A percentile compares a stretch with the other conserved stretches of the same genome.
Evolutionary conservation across 768 basidiomycete species (phyloP).

Genomic region (Mycena olivaceomarginata): DNA sequence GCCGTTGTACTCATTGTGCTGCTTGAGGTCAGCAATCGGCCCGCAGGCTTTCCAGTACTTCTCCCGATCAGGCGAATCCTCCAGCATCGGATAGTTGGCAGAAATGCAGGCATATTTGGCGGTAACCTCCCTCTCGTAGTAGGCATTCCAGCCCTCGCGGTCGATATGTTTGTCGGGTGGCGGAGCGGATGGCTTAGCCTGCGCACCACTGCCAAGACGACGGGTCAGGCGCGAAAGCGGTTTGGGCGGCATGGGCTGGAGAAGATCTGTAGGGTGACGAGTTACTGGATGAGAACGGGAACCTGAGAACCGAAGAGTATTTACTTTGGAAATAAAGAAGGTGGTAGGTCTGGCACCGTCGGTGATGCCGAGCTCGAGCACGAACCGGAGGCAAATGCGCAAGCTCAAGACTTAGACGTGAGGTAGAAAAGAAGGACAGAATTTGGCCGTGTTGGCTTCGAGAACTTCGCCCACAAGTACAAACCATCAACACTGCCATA

Average conservation of each 20-base stretch:
- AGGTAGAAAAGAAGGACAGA: conserved; percentile 5
- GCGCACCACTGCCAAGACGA: background rate
- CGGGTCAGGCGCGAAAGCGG: background rate
- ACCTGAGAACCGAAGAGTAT: no score
- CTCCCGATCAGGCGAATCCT: conserved; percentile 2
- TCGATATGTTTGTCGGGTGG: conserved; percentile 13
- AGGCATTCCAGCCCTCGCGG: conserved; percentile 12
- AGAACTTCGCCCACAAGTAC: conserved; percentile 17
- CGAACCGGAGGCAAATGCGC: background rate
- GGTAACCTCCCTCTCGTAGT: conserved; percentile 10
- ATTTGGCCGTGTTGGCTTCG: conserved; percentile 11
- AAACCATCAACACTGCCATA: conserved; percentile 13
- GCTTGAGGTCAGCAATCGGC: conserved; percentile 8
- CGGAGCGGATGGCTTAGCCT: conserved; percentile 5
- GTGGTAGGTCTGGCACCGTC: background rate
- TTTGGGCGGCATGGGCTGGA: conserved; percentile 15
- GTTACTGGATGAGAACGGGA: conserved; percentile 4
- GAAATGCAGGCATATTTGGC: conserved; percentile 12
- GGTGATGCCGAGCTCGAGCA: background rate
- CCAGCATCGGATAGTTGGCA: background rate
- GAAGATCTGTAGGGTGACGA: conserved; percentile 15
- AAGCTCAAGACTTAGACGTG: conserved; percentile 9
- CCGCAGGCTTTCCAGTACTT: conserved; percentile 7
- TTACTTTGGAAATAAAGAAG: no score
- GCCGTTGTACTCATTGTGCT: conserved; percentile 8